phyloP scores from a whole-genome alignment of 768 basidiomycete species.

The Naematelia aurantialba region DNA sequence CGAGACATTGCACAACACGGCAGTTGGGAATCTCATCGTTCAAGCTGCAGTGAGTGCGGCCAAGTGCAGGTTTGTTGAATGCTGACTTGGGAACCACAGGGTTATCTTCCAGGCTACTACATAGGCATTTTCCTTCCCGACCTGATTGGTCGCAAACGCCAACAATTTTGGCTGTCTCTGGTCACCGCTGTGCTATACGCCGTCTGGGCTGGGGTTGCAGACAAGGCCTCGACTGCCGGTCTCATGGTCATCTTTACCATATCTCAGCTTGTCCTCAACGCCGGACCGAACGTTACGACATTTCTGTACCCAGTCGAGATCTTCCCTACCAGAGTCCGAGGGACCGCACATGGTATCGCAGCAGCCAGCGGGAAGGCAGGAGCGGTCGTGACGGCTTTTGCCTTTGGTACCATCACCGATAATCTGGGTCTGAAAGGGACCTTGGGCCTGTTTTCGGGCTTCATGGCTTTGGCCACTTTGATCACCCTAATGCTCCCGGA shows the following conservation, averaged over 20 bases:
- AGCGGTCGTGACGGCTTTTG: constrained; percentile 71
- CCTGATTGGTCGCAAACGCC: background rate
- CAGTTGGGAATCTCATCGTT: constrained; percentile 59
- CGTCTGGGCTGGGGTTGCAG: constrained; percentile 59
- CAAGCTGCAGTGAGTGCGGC: constrained; percentile 54
- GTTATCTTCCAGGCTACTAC: constrained; percentile 73
- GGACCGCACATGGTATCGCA: constrained; percentile 69
- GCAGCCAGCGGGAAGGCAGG: constrained; percentile 72
- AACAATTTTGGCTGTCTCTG: constrained; percentile 53
- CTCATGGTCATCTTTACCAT: constrained; percentile 73
- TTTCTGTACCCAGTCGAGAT: constrained; percentile 77
- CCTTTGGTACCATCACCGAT: constrained; percentile 63
- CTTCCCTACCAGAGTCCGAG: constrained; percentile 72
- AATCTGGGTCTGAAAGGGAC: constrained; percentile 64
- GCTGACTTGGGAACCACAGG: constrained; percentile 33
- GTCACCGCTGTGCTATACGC: constrained; percentile 64
- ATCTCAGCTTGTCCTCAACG: constrained; percentile 56
- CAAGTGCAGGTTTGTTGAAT: background rate
- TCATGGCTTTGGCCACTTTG: constrained; percentile 3
- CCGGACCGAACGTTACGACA: constrained; percentile 57
- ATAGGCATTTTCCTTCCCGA: constrained; percentile 58
- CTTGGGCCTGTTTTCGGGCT: constrained; percentile 57
- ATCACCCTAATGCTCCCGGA: constrained; percentile 3
- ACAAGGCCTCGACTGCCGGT: constrained; percentile 57
- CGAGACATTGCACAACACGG: constrained; percentile 65